Base-by-base conservation (phyloP, 2,329 filamentous ascomycete species). In the Neofusicoccum cordaticola region DNA sequence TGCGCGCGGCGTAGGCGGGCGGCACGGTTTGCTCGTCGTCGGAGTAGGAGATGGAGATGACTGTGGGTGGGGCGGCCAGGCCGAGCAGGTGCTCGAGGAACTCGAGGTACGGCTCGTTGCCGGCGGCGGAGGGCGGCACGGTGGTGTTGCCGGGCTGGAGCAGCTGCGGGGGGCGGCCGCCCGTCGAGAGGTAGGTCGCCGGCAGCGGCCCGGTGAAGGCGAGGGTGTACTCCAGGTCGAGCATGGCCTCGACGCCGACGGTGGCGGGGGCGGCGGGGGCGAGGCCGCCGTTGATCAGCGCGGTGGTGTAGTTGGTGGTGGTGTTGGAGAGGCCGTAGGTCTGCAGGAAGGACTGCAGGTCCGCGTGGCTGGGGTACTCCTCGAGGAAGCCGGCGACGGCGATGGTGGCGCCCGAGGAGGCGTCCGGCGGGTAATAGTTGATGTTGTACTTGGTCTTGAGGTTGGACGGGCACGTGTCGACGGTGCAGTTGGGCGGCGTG, bases 41-140 rank as follows among this genome's bases (percentile, higher is more conserved):
- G 57, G 86, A 87, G 72, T 91, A 91, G 0, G 87, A 89, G 13
- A 85, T 87, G 62, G 82, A 85, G 71, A 91, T 83, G n/a, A 87
- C 84, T 56, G 85, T 83, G 0, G 89, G 88, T 1, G 50, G 61
- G 1, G 12, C 11, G 11, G 34, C 48, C 17, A 83, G 82, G 1
- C 80, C 73, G 0, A 88, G 80, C 2, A 90, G 73, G 73, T 86
- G 85, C 63, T 85, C 81, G 7, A 90, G 78, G 79, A 85, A 90
- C 15, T 82, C 81, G 1, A 90, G 79, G 74, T 90, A 91, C 1
- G 70, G 71, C 65, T 74, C 71, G 62, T 74, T 72, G 4, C 70
- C 66, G 34, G 66, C 58, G 5, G 68, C 64, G 51, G 68, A 65
- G 12, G 60, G 64, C 45, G 51, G 57, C n/a, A 66, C 67, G 9